Conservation (phyloP, 768 basidiomycete genomes). For the Epithele typhae region DNA sequence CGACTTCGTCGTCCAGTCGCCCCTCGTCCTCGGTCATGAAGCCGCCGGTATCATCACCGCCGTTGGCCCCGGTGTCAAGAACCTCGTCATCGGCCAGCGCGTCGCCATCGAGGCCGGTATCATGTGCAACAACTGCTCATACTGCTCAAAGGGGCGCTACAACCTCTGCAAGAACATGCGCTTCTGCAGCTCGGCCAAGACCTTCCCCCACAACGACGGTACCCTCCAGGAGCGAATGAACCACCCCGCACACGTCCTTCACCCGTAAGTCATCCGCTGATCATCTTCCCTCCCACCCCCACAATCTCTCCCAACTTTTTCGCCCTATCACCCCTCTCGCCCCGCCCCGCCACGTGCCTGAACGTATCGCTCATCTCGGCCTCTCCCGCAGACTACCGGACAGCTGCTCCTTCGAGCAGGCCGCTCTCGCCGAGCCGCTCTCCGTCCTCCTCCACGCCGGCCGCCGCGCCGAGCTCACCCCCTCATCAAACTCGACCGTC, state of each 20-base stretch:
- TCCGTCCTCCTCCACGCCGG: constrained; percentile 76
- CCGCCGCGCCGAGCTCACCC: constrained; percentile 37
- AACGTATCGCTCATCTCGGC: constrained; percentile 7
- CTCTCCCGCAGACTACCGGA: constrained; percentile 62
- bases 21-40: constrained; percentile 93
- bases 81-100: constrained; percentile 71
- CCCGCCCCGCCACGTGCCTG: constrained; percentile 6
- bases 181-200: constrained; percentile 87
- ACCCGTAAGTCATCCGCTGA: constrained; percentile 59
- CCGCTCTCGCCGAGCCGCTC: constrained; percentile 90
- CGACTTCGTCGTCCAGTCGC: constrained; percentile 80
- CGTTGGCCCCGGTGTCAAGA: constrained; percentile 66
- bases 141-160: constrained; percentile 75
- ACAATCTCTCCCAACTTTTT: neutral
- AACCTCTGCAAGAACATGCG: constrained; percentile 90
- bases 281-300: constrained; percentile 7
- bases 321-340: constrained; percentile 1
- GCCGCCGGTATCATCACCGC: constrained; percentile 83
- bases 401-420: constrained; percentile 69
- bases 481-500: constrained; percentile 46
- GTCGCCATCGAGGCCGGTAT: constrained; percentile 95
- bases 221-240: constrained; percentile 86
- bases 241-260: constrained; percentile 81
- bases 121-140: constrained; percentile 73
- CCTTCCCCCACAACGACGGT: constrained; percentile 90